Conservation (phyloP, 1,139 yeast species). For the Waltiozyma sp. region DNA sequence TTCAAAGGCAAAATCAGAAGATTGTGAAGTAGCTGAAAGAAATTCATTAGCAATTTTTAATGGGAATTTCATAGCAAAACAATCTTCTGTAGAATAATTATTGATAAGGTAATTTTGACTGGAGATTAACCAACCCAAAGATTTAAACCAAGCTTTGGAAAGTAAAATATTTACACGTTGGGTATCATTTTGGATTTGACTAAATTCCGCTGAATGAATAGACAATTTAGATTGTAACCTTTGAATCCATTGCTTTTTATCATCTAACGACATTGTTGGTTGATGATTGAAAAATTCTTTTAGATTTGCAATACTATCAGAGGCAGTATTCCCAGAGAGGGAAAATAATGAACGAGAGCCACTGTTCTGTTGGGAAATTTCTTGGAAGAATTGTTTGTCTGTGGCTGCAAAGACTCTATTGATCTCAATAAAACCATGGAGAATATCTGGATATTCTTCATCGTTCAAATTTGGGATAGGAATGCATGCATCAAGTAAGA, state of each 20-base stretch:
- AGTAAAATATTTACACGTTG: constrained; percentile 14
- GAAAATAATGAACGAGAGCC: neutral
- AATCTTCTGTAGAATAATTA: constrained; percentile 8
- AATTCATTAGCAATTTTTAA: constrained; percentile 14
- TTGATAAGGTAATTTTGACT: constrained; percentile 11
- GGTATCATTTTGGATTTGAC: constrained; percentile 9
- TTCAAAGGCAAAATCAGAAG: constrained; percentile 15
- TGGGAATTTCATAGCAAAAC: constrained; percentile 13
- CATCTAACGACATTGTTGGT: neutral
- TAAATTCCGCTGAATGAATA: constrained; percentile 4
- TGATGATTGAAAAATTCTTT: constrained; percentile 13
- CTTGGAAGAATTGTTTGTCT: constrained; percentile 14
- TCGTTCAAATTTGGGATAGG: constrained; percentile 14
- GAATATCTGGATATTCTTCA: constrained; percentile 16
- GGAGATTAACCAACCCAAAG: constrained; percentile 16
- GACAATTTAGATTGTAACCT: constrained; percentile 13
- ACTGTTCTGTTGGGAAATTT: constrained; percentile 1
- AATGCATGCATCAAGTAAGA: constrained; percentile 13
- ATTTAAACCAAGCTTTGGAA: constrained; percentile 18
- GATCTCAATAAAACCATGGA: constrained; percentile 15
- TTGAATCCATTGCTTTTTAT: constrained; percentile 13
- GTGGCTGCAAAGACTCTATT: constrained; percentile 15
- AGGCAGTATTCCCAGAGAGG: neutral
- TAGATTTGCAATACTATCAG: constrained; percentile 4
- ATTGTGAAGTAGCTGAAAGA: constrained; percentile 7